phyloP scores from a whole-genome alignment of 2,329 filamentous ascomycete species.

The Monosporascus sp. region DNA sequence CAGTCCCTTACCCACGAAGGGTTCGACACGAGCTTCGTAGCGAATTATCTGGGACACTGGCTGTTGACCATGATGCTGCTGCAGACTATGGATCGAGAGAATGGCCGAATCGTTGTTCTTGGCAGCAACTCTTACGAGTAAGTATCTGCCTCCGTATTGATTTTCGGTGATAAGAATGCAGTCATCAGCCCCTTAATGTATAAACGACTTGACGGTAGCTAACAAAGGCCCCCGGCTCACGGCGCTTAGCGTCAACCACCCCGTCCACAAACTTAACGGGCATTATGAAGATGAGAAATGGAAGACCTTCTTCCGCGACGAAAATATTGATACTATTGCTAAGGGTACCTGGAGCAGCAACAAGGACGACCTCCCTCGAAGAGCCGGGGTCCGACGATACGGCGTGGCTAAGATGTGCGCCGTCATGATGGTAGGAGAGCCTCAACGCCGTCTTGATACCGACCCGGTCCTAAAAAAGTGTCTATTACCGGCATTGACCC shows the following conservation, averaged over 20 bases:
- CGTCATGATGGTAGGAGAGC: conserved; percentile 1
- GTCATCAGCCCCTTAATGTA: too few relatives aligned
- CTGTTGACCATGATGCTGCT: conserved; percentile 17
- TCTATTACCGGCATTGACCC: background rate
- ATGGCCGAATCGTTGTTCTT: background rate
- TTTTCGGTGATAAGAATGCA: too few relatives aligned
- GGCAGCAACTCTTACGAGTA: background rate
- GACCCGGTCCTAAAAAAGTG: background rate
- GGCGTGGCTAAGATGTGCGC: background rate
- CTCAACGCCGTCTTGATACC: background rate
- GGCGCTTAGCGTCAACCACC: background rate
- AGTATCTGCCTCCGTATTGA: background rate
- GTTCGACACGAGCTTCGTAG: conserved; percentile 13
- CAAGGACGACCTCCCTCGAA: background rate
- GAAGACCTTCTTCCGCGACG: background rate
- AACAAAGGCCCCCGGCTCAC: background rate
- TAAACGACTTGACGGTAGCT: background rate
- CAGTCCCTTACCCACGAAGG: conserved; percentile 12
- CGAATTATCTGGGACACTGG: conserved; percentile 18
- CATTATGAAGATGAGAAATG: conserved; percentile 1
- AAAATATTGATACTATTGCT: background rate
- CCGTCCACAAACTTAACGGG: background rate
- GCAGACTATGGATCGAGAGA: conserved; percentile 16
- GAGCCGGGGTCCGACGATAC: background rate
- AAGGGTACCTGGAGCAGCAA: background rate